Percentiles rank a stretch among this genome's conserved stretches.
Evolutionary conservation across 2,329 filamentous ascomycete species (phyloP).

Genomic region (Phaeosphaeriaceae sp.): DNA sequence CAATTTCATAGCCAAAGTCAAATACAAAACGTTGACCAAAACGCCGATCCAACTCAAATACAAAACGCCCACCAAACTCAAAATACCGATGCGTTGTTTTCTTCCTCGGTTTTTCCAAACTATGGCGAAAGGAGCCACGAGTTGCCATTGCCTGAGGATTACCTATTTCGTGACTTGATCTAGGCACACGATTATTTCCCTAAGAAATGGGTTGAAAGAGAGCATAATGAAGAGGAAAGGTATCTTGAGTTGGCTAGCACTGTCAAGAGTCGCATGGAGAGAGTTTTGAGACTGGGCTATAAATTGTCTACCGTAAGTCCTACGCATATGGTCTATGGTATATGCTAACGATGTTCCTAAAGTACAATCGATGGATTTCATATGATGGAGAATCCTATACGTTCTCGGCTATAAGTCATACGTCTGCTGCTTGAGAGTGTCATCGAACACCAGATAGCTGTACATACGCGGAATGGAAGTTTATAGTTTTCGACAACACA

Average conservation of each 20-base stretch:
- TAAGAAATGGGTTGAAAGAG: conserved; percentile 64
- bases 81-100: conserved; percentile 40
- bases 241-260: conserved; percentile 68
- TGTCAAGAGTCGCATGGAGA: conserved; percentile 61
- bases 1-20: conserved; percentile 15
- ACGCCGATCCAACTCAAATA: no score
- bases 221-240: conserved; percentile 71
- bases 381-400: conserved; percentile 34
- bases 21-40: conserved; percentile 1
- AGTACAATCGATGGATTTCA: conserved; percentile 40
- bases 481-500: no score
- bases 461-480: no score
- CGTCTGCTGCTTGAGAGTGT: no score
- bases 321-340: not conserved
- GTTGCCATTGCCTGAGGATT: conserved; percentile 72
- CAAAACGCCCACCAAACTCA: no score
- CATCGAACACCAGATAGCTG: no score
- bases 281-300: conserved; percentile 65
- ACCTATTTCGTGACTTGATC: conserved; percentile 67
- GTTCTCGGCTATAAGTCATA: conserved; percentile 33
- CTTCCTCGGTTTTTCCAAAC: conserved; percentile 55
- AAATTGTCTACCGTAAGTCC: conserved; percentile 50
- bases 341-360: no score
- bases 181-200: conserved; percentile 68
- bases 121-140: no score